phyloP scores from a whole-genome alignment of 495 filamentous ascomycete genomes.

The Evansstolkia leycettana region DNA sequence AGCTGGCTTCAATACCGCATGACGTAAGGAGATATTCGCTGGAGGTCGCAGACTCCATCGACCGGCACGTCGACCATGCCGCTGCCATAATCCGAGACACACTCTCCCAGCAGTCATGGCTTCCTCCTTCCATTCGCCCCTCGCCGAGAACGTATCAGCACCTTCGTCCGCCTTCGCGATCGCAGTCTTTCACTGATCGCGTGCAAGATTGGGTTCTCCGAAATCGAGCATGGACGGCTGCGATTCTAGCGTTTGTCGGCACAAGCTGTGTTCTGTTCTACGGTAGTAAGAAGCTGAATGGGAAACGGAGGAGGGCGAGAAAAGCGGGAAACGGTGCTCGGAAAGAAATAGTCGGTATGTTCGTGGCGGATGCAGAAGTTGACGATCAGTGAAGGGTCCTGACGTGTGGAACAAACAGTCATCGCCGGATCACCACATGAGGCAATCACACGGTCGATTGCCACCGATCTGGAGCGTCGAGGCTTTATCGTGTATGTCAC shows the following conservation, averaged over 20 bases:
- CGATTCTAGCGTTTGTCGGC: conserved; percentile 54
- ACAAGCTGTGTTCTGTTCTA: conserved; percentile 55
- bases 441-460: conserved; percentile 67
- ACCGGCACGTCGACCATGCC: conserved; percentile 60
- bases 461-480: conserved; percentile 74
- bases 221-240: conserved; percentile 58
- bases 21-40: conserved; percentile 53
- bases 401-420: conserved; percentile 27
- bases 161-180: conserved; percentile 13
- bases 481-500: conserved; percentile 92
- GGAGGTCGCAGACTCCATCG: conserved; percentile 62
- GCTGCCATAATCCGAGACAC: conserved; percentile 50
- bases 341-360: conserved; percentile 66
- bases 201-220: conserved; percentile 50
- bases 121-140: conserved; percentile 55
- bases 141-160: conserved; percentile 34
- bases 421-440: conserved; percentile 73
- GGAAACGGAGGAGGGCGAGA: conserved; percentile 60
- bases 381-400: neutral
- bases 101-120: conserved; percentile 51
- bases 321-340: conserved; percentile 73
- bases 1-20: conserved; percentile 63
- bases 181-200: conserved; percentile 26
- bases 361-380: neutral
- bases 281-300: conserved; percentile 43